Conservation (phyloP, 108 stramenopile species). For the Conticribra guillardii region DNA sequence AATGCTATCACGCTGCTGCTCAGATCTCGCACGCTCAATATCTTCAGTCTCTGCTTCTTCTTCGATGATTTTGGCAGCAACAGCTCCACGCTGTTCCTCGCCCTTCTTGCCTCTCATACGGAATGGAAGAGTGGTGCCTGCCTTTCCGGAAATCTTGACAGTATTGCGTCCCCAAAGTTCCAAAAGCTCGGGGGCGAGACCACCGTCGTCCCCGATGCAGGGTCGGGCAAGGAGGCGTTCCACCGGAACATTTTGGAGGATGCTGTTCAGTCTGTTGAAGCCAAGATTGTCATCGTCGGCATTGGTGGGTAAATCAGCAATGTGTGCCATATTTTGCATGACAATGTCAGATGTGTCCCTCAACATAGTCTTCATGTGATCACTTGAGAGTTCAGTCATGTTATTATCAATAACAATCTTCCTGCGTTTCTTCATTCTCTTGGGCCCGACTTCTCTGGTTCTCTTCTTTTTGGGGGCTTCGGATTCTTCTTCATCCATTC, state of each 20-base stretch:
- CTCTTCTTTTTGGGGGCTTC: conserved; percentile 43
- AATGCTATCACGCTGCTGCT: conserved; percentile 35
- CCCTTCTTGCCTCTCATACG: conserved; percentile 54
- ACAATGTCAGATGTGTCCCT: conserved; percentile 75
- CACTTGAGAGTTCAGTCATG: conserved; percentile 74
- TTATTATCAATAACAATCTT: conserved; percentile 88
- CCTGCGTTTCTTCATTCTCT: conserved; percentile 74
- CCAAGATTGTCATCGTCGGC: conserved; percentile 20
- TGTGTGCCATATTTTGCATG: conserved; percentile 51
- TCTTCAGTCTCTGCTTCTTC: conserved; percentile 61
- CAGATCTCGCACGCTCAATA: conserved; percentile 47
- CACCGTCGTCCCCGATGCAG: conserved; percentile 74
- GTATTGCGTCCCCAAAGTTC: conserved; percentile 68
- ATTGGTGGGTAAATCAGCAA: conserved; percentile 53
- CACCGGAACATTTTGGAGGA: conserved; percentile 41
- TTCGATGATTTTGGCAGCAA: conserved; percentile 47
- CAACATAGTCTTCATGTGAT: conserved; percentile 81
- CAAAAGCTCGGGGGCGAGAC: conserved; percentile 68
- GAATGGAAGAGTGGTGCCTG: conserved; percentile 59
- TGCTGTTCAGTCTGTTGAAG: conserved; percentile 17
- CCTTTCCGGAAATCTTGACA: conserved; percentile 59
- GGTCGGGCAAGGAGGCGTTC: conserved; percentile 72
- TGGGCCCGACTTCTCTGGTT: conserved; percentile 32
- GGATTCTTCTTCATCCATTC: conserved; percentile 33
- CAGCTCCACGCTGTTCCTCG: conserved; percentile 48